Evolutionary conservation across 1,139 yeast genomes (phyloP), one percentile per base, ranked within the genome.

Genomic region (Candida sojae): DNA sequence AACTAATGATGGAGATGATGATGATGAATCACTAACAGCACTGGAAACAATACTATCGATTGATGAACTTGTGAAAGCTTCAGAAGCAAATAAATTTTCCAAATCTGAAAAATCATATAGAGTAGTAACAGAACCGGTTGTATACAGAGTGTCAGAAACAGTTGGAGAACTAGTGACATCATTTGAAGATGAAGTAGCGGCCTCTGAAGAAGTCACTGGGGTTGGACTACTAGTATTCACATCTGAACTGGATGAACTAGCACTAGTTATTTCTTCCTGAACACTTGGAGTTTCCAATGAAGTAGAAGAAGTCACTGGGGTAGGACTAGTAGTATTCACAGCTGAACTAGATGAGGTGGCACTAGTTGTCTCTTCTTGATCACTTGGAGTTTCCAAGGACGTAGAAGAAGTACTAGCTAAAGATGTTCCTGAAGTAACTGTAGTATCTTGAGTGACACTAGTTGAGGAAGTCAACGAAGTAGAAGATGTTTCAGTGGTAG

Each of bases 391-490:
- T n/a, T 10, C 28, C 25, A 35, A 23, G n/a, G 12, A 21, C 8
- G 28, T 35, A 9, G 39, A 10, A 6, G 38, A 13, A 35, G 26
- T 10, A 10, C 23, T 29, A 12, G 48, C 33, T 13, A 35, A 39
- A n/a, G 33, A 9, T 12, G 45, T 36, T 7, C 44, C 13, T 29
- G 51, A 21, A 6, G 33, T 44, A 30, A 47, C 12, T n/a, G 48
- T 35, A 21, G 44, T 37, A 29, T 45, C 23, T 12, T 26, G 35
- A 17, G 50, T 21, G 32, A 33, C 38, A 33, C 43, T 38, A n/a
- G 44, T 34, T 12, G 44, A 42, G 5, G 44, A 42, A 36, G 49
- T 34, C 6, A 21, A 34, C 25, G 42, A 11, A 12, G 51, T 17
- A 21, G 42, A 17, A 11, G 42, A 12, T 17, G 49, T 29, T 21